Evolutionary conservation across 169 alveolate species (phyloP).

Genomic region (Plasmodium fragile): DNA sequence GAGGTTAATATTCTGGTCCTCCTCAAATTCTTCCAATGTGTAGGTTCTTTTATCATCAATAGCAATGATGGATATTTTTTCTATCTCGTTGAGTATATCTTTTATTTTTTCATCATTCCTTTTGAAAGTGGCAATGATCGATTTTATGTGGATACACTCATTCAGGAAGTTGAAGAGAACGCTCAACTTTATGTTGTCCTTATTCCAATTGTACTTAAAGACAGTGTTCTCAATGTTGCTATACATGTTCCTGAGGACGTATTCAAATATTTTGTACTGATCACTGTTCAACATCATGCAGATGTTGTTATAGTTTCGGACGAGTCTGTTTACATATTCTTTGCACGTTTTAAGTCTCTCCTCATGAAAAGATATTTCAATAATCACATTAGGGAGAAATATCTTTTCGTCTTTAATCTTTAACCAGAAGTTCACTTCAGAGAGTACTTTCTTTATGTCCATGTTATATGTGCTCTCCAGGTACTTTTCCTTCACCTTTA

Average conservation of each 20-base stretch:
- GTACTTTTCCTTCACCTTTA: slow-evolving; percentile 59
- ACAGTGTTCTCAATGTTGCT: slow-evolving; percentile 55
- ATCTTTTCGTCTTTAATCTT: slow-evolving; percentile 63
- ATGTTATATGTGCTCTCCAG: slow-evolving; percentile 57
- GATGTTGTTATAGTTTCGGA: slow-evolving; percentile 53
- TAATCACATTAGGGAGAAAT: slow-evolving; percentile 67
- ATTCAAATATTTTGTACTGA: slow-evolving; percentile 72
- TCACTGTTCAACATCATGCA: slow-evolving; percentile 62
- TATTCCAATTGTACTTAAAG: slow-evolving; percentile 75
- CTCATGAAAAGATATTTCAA: slow-evolving; percentile 70
- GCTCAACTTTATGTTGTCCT: slow-evolving; percentile 60
- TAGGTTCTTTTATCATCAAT: slow-evolving; percentile 74
- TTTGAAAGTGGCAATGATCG: slow-evolving; percentile 23
- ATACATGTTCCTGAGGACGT: slow-evolving; percentile 44
- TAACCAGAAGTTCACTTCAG: slow-evolving; percentile 66
- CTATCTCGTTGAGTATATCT: slow-evolving; percentile 58
- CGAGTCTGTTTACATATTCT: slow-evolving; percentile 74
- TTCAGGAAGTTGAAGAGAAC: slow-evolving; percentile 40
- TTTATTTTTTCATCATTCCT: slow-evolving; percentile 49
- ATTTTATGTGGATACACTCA: slow-evolving; percentile 47
- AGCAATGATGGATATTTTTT: slow-evolving; percentile 39
- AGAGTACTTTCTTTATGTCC: slow-evolving; percentile 51
- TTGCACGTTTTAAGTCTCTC: slow-evolving; percentile 65
- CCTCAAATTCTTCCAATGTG: slow-evolving; percentile 61
- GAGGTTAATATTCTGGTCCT: slow-evolving; percentile 69